A percentile compares a stretch with the other conserved stretches of the same genome.
Conservation (phyloP, 139 green algal species). For the Chloropicon primus region DNA sequence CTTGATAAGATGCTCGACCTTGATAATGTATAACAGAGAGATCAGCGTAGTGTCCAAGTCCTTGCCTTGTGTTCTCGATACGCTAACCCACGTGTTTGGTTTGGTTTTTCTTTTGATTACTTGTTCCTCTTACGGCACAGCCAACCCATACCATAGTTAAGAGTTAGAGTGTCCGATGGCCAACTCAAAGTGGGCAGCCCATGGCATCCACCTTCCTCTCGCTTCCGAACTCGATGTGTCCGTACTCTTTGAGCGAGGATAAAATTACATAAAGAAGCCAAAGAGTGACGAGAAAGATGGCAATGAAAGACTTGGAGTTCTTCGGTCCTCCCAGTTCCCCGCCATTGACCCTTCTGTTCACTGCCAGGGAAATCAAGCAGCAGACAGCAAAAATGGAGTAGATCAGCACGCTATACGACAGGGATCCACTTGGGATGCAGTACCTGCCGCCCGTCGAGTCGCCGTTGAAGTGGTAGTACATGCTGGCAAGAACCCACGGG, state of each 20-base stretch:
- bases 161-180: no score
- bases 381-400: neutral
- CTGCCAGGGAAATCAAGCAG: neutral
- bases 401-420: constrained; percentile 18
- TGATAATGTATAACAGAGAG: no score
- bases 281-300: neutral
- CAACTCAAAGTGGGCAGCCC: neutral
- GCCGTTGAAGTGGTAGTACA: constrained; percentile 5
- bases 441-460: constrained; percentile 13
- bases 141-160: no score
- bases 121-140: no score
- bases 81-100: no score
- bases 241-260: constrained; percentile 2
- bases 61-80: no score
- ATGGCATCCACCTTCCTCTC: neutral
- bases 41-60: no score
- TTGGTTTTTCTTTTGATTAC: no score
- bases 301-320: neutral
- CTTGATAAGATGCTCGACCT: no score
- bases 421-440: constrained; percentile 6
- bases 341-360: neutral
- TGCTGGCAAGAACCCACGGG: constrained; percentile 8
- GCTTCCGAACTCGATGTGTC: neutral
- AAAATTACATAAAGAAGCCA: constrained; percentile 6
- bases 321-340: constrained; percentile 6